Percentiles rank a stretch among this genome's conserved stretches.
Evolutionary conservation across 2,329 filamentous ascomycete genomes (phyloP).

Genomic region (Fusarium udum): DNA sequence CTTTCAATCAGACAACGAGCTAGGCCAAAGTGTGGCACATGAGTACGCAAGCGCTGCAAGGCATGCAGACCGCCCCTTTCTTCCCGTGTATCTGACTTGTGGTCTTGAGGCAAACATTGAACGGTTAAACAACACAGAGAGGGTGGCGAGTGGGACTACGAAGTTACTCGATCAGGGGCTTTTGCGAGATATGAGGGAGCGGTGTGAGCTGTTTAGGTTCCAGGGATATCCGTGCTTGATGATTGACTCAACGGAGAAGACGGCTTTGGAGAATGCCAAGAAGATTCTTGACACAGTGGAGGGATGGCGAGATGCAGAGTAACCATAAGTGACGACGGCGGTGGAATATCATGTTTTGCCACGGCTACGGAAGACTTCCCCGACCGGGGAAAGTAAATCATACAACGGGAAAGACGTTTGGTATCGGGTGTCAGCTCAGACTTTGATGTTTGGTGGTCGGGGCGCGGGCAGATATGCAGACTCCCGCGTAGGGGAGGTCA

Average conservation of each 20-base stretch:
- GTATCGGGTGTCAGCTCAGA: not conserved
- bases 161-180: not conserved
- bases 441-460: not conserved
- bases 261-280: not conserved
- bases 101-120: not conserved
- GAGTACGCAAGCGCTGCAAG: not conserved
- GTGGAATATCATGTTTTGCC: not conserved
- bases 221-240: not conserved
- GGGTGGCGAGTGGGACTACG: not conserved
- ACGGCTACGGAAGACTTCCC: not conserved
- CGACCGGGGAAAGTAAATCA: too few relatives aligned
- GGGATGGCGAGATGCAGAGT: not conserved
- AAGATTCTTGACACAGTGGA: not conserved
- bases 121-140: not conserved
- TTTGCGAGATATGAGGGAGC: not conserved
- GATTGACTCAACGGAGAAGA: not conserved
- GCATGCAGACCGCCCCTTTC: not conserved
- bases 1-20: not conserved
- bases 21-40: not conserved
- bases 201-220: not conserved
- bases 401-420: not conserved
- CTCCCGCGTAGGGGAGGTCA: not conserved
- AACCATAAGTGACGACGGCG: not conserved
- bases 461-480: not conserved
- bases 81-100: not conserved